A percentile compares a stretch with the other conserved stretches of the same genome.
These are phyloP conservation scores for Adansonia madagascariensis DNA, from an alignment of 441 rosid species.

Conservation along the genomic window DNA sequence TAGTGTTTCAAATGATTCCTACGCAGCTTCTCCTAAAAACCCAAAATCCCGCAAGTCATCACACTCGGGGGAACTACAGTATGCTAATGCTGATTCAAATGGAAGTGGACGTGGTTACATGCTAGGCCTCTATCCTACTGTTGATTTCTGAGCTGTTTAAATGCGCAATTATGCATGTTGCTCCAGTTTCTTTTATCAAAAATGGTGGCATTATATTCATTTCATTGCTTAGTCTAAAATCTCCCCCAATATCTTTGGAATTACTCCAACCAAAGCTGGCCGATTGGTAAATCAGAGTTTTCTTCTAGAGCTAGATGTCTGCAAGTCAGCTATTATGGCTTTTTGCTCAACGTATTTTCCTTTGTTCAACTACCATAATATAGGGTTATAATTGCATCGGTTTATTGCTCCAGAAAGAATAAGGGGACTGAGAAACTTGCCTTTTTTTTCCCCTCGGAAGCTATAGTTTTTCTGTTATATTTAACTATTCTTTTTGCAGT, in stretches of 20 bases:
- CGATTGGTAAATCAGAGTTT: neutral
- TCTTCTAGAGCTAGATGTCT: neutral
- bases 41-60: conserved; percentile 61
- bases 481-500: conserved; percentile 6
- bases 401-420: conserved; percentile 33
- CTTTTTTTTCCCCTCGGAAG: conserved; percentile 11
- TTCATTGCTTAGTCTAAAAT: conserved; percentile 21
- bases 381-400: conserved; percentile 35
- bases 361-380: conserved; percentile 20
- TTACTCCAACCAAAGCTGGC: conserved; percentile 25
- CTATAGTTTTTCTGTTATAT: conserved; percentile 8
- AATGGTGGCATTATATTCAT: conserved; percentile 21
- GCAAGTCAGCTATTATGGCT: conserved; percentile 21
- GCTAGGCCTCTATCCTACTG: conserved; percentile 28
- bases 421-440: conserved; percentile 31
- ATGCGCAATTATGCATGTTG: conserved; percentile 14
- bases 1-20: conserved; percentile 55
- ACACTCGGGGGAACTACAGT: conserved; percentile 68
- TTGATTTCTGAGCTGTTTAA: conserved; percentile 29
- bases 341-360: conserved; percentile 16
- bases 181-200: neutral
- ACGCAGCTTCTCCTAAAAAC: conserved; percentile 60
- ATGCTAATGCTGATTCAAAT: conserved; percentile 27
- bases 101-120: conserved; percentile 29
- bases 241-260: conserved; percentile 24